Base-by-base conservation (phyloP, 2,329 filamentous ascomycete species). In the Nigrospora osmanthi region DNA sequence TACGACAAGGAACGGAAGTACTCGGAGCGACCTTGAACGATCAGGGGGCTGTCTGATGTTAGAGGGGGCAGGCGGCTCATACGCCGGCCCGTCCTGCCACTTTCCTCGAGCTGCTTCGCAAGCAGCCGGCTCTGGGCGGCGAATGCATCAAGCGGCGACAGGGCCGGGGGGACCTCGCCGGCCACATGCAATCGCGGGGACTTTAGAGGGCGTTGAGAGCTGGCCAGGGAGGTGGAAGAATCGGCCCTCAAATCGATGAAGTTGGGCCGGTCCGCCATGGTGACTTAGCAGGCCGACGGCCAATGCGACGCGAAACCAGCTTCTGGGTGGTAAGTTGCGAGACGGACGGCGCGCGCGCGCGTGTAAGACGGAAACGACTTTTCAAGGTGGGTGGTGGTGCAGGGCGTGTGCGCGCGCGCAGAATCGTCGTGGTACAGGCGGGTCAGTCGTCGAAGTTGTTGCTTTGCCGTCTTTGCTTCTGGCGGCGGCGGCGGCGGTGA, bases 101-200 rank as follows among this genome's bases (percentile, higher is more conserved):
- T 83, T 54, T 93, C 84, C 63, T 95, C 85, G 49, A 98, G 80
- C 65, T 95, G 86, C 66, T 81, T 87, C 35, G 89, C 89, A 42
- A 98, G 77, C 55, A 94, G 70, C 47, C 91, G 84, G 56, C 90
- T 94, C 61, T 97, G 91, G 50, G 91, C 76, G 17, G 91, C 91
- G 61, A 98, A 94, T 40, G 91, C 91, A 73, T 98, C 93, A 52
- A 98, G 78, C 11, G 93, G 93, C 9, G 93, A 97, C 46, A 97
- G 75, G 43, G 93, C 87, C 6, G 93, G 93, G 16, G 93, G 91
- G 1, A 86, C 78, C 55, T 91, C 87, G 49, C 87, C 87, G 46
- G 85, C 85, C 46, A 87, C 75, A 63, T 89, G 85, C 47, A 89
- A 70, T 49, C 85, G 82, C 36, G 86, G 85, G n/a, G 86, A 89